Base-by-base conservation (phyloP, 176 grass and related monocot species). In the Paspalum vaginatum region DNA sequence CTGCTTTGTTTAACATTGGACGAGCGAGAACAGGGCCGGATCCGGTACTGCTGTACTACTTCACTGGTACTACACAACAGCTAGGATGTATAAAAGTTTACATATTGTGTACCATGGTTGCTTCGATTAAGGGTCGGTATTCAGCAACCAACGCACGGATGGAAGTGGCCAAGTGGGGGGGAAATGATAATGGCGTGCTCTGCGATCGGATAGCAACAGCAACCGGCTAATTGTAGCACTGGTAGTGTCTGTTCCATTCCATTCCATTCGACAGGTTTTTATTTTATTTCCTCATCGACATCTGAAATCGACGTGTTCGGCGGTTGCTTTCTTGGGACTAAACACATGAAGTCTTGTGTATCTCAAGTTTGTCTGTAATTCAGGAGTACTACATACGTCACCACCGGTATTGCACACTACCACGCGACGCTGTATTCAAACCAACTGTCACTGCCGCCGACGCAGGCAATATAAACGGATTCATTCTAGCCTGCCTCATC, bases 151-250 rank as follows among this genome's bases (percentile, higher is more conserved):
- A 3, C 10, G 37, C 5, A 18, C 40, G 12, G 25, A 41, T 7
- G 17, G 26, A 22, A 66, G 66, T 60, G 66, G 22, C 52, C 44
- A 70, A 41, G 26, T 27, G 27, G 46, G 17, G 5, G 8, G 41
- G 32, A 32, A 1, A 32, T 32, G n/a, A n/a, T n/a, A n/a, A 32
- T 40, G 27, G 21, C 2, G 14, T 58, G 43, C 8, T 39, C 12
- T 5, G 62, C 22, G 6, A 77, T 14, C 24, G 38, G 67, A 72
- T 76, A 61, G 64, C 25, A 40, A 51, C 32, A 72, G 43, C 44
- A 68, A 58, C 16, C 4, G 12, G 61, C 73, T 50, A 72, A 65
- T 57, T 82, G 47, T 74, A 65, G 53, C 17, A 65, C n/a, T n/a
- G n/a, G n/a, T n/a, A n/a, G n/a, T n/a, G n/a, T n/a, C n/a, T n/a